phyloP scores from a whole-genome alignment of 1,284 basidiomycete species.

The Abortiporus biennis region DNA sequence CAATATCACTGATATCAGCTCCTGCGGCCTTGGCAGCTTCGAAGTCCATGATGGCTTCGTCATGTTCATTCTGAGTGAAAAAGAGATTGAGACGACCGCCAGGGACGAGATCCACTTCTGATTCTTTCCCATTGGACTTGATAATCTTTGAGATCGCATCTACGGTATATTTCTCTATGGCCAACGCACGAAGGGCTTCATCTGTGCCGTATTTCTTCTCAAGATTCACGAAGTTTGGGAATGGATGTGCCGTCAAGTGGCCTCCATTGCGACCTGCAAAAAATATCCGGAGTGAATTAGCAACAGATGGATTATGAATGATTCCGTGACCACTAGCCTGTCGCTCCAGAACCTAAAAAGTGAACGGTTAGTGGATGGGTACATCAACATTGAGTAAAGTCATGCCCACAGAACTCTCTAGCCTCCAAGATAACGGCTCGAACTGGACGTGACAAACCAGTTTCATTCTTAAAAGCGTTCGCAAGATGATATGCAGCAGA shows the following conservation, averaged over 20 bases:
- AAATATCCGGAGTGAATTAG: background rate
- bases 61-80: conserved; percentile 40
- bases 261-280: conserved; percentile 69
- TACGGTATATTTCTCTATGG: conserved; percentile 54
- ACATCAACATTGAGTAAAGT: background rate
- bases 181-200: conserved; percentile 49
- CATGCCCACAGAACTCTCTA: conserved; percentile 64
- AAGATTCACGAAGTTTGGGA: conserved; percentile 37
- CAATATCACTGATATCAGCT: conserved; percentile 35
- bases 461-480: conserved; percentile 24
- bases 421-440: conserved; percentile 65
- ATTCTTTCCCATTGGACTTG: conserved; percentile 32
- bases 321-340: conserved; percentile 37
- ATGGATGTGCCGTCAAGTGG: conserved; percentile 56
- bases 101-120: conserved; percentile 56
- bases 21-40: conserved; percentile 51
- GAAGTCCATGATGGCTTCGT: conserved; percentile 35
- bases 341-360: conserved; percentile 70
- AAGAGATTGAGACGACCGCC: conserved; percentile 51
- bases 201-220: conserved; percentile 36
- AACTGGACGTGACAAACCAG: conserved; percentile 25
- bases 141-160: conserved; percentile 46
- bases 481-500: conserved; percentile 66
- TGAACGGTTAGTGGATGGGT: background rate
- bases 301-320: conserved; percentile 2